Base-by-base conservation (phyloP, 257 asterid genomes). In the Hygrophila difformis region DNA sequence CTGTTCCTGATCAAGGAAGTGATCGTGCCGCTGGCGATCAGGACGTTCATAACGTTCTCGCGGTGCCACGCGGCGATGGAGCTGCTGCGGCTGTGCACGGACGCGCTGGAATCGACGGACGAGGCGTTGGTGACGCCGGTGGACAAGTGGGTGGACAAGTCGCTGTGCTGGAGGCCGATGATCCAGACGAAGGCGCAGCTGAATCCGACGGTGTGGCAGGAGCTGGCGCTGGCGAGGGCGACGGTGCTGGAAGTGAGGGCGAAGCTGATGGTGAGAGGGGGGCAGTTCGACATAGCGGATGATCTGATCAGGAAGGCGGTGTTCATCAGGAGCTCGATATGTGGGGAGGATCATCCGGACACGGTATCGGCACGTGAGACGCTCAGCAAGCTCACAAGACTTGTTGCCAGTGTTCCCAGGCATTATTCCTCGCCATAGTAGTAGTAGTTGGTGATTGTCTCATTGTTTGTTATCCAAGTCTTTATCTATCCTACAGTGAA, bases 181-280 rank as follows among this genome's bases (percentile, higher is more conserved):
- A 69, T 78, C 22, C 87, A 74, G 55, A 86, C 95, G 18, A 81
- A 60, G 1, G 97, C 99, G 0, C 97, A 91, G 68, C 13, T 91
- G 63, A 86, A 91, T 38, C 99, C 99, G 29, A 73, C 79, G 52
- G 74, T 91, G 5, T 91, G 99, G 99, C 95, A 83, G 48, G 94
- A 86, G 21, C 94, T 91, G 24, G 97, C 99, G 0, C 49, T 91
- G 49, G 74, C 94, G 3, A 50, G 99, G 55, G 99, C 99, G 4
- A 72, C 72, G 0, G 95, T 91, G 64, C 75, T 86, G 0, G 99
- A 91, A 44, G 75, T 91, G 33, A 49, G 99, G 63, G 93, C 96
- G 0, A 86, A 86, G 75, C 56, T 91, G 26, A 91, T 91, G 99
- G 72, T 73, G 23, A 72, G 93, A 72, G 99, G 99, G 13, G 95